Percentiles rank a stretch among this genome's conserved stretches.
Evolutionary conservation across 2,329 filamentous ascomycete species (phyloP).

Genomic region (Diplodia mutila): DNA sequence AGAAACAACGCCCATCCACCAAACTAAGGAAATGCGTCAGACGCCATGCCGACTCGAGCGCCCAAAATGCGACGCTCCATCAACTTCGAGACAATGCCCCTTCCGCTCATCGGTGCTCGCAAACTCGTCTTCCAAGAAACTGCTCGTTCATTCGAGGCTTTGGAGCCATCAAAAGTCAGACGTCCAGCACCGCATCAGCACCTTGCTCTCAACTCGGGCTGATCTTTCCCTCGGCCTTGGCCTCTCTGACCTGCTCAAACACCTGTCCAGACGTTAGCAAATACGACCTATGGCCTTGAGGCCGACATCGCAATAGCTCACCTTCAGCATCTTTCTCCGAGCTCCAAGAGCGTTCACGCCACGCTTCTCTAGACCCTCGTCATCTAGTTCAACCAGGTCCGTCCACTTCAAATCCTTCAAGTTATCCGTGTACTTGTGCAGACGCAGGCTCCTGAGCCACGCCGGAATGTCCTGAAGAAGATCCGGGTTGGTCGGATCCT

Average conservation of each 20-base stretch:
- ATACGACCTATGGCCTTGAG: not conserved
- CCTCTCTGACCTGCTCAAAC: conserved; percentile 88
- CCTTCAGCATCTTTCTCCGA: conserved; percentile 97
- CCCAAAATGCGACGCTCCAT: not conserved
- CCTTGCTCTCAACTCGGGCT: not conserved
- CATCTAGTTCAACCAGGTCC: conserved; percentile 87
- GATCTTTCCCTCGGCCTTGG: conserved; percentile 49
- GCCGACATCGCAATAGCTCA: conserved; percentile 42
- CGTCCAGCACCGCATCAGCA: not conserved
- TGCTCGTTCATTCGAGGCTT: not conserved
- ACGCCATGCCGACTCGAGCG: not conserved
- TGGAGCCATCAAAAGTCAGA: not conserved
- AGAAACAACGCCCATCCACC: conserved; percentile 7
- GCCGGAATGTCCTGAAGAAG: conserved; percentile 93
- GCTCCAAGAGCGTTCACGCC: conserved; percentile 95
- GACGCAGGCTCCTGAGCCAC: conserved; percentile 89
- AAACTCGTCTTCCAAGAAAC: not conserved
- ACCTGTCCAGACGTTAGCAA: conserved; percentile 56
- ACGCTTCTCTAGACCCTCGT: conserved; percentile 87
- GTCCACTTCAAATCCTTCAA: conserved; percentile 97
- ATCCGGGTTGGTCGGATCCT: conserved; percentile 90
- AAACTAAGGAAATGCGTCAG: not conserved
- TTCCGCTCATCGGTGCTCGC: not conserved
- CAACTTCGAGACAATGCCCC: not conserved
- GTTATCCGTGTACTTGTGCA: conserved; percentile 99